Evolutionary conservation across 2,329 filamentous ascomycete species (phyloP).

Genomic region (Aspergillus nomiae): DNA sequence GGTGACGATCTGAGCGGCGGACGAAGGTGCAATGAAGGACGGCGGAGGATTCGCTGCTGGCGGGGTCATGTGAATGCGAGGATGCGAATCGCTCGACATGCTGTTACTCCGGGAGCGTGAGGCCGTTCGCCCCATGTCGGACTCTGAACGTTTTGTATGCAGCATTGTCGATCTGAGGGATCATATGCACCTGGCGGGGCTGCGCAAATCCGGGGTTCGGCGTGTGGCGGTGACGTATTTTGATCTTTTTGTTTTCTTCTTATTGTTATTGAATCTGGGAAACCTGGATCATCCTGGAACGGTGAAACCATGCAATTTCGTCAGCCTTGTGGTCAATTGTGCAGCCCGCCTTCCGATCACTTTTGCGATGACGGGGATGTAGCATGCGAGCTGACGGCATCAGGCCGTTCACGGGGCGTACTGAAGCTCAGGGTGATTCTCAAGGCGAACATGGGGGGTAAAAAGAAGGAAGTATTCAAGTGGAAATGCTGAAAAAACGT

Average conservation of each 20-base stretch:
- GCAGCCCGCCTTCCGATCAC: constrained; percentile 11
- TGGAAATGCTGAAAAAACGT: neutral
- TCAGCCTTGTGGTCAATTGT: constrained; percentile 10
- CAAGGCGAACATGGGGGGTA: neutral
- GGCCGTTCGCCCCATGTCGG: constrained; percentile 29
- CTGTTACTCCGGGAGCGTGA: constrained; percentile 43
- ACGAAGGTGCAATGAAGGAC: constrained; percentile 83
- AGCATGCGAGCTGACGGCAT: constrained; percentile 9
- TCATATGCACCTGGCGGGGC: constrained; percentile 10
- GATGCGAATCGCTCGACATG: constrained; percentile 40
- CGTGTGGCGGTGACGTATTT: neutral
- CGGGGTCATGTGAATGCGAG: constrained; percentile 57
- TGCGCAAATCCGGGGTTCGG: neutral
- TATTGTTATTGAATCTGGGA: neutral
- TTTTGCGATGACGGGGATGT: constrained; percentile 7
- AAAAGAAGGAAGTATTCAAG: neutral
- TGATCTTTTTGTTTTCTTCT: neutral
- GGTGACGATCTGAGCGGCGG: constrained; percentile 88
- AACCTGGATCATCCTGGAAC: constrained; percentile 11
- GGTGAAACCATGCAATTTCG: constrained; percentile 4
- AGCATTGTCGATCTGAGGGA: constrained; percentile 29
- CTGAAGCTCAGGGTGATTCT: neutral
- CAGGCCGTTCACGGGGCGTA: neutral
- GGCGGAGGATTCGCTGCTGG: constrained; percentile 75
- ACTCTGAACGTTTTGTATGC: constrained; percentile 32